phyloP scores from a whole-genome alignment of 176 grass and related monocot species.

The Eragrostis curvula region DNA sequence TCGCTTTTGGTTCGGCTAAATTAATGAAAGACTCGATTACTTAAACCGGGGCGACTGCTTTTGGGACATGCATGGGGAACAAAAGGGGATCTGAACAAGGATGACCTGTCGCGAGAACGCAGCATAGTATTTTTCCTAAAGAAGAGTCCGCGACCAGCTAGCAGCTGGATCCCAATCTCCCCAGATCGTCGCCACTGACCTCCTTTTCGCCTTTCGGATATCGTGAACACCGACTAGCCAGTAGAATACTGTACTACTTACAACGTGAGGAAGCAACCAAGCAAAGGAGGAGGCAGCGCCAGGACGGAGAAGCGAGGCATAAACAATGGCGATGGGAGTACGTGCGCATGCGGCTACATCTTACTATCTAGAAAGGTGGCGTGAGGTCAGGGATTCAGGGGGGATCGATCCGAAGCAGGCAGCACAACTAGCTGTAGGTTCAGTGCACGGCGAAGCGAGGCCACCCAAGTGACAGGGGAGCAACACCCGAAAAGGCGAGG shows the following conservation, averaged over 20 bases:
- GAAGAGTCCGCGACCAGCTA: background rate
- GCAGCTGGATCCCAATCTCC: slow-evolving; percentile 57
- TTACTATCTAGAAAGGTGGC: background rate
- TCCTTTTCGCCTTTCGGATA: slow-evolving; percentile 20
- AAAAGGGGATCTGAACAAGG: slow-evolving; percentile 28
- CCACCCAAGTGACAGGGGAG: slow-evolving; percentile 48
- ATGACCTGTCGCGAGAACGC: slow-evolving; percentile 34
- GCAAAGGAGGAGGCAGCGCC: background rate
- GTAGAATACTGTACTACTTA: slow-evolving; percentile 11
- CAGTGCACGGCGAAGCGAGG: slow-evolving; percentile 41
- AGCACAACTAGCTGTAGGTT: slow-evolving; percentile 49
- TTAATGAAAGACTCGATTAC: slow-evolving; percentile 44
- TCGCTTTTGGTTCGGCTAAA: slow-evolving; percentile 24
- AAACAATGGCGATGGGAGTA: background rate
- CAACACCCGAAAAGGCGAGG: slow-evolving; percentile 28
- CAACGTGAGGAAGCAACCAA: slow-evolving; percentile 13
- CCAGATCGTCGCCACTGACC: background rate
- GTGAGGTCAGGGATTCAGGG: background rate
- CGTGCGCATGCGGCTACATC: slow-evolving; percentile 1
- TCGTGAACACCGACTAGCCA: background rate
- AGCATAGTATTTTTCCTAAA: background rate
- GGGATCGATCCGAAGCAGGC: background rate
- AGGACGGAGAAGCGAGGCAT: background rate
- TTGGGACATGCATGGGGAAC: slow-evolving; percentile 15
- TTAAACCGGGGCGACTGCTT: slow-evolving; percentile 12